Conservation (phyloP, 2,329 filamentous ascomycete species). For the Exophiala sideris region DNA sequence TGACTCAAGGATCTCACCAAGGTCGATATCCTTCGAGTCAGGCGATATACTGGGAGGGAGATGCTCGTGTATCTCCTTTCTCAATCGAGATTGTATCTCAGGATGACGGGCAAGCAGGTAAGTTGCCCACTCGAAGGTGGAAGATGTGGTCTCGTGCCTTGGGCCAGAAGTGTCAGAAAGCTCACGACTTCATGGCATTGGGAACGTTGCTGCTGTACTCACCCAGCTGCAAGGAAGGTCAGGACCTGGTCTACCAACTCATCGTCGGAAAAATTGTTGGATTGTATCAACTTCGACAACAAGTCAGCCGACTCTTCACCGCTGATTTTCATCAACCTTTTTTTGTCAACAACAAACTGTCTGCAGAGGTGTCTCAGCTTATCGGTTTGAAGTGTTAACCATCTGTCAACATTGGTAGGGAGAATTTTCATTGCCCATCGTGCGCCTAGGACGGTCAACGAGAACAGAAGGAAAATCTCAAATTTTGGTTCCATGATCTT, state of each 20-base stretch:
- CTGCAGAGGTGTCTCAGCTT: background rate
- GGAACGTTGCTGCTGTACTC: background rate
- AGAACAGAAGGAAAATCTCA: constrained; percentile 53
- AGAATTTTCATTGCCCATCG: background rate
- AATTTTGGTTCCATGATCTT: constrained; percentile 52
- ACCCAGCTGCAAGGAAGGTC: constrained; percentile 74
- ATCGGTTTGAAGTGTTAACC: background rate
- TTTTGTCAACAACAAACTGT: background rate
- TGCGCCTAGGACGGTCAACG: constrained; percentile 57
- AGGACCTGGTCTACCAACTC: constrained; percentile 81
- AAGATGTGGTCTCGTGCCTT: constrained; percentile 73
- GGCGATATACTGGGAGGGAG: constrained; percentile 51
- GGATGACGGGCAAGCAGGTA: constrained; percentile 67
- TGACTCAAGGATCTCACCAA: constrained; percentile 55
- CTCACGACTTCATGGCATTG: background rate
- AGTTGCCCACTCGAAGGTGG: constrained; percentile 70
- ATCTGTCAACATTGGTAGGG: background rate
- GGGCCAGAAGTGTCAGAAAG: background rate
- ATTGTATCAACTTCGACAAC: constrained; percentile 58
- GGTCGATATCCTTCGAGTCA: background rate
- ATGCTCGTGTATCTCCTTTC: constrained; percentile 62
- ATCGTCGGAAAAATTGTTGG: constrained; percentile 70
- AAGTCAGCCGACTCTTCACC: background rate
- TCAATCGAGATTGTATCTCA: constrained; percentile 63
- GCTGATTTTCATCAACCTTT: background rate